Evolutionary conservation across 768 basidiomycete species (phyloP), one percentile per base, ranked within the genome.

Genomic region (Hygrophoropsis aurantiaca): DNA sequence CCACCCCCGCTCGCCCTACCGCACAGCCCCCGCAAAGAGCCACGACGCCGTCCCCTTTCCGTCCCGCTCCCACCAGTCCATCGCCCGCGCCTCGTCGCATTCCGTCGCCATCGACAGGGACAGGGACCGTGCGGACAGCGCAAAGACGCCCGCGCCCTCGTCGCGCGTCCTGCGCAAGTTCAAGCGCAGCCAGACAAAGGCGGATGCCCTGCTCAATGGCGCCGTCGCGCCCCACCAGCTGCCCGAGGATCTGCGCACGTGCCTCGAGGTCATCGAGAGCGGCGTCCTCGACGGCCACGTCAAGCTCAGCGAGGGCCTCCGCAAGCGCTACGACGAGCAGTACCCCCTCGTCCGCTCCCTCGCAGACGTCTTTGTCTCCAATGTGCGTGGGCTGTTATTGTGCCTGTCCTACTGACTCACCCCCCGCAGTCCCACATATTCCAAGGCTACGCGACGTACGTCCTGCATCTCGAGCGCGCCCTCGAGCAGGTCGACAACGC

Each of bases 331-430:
- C 53, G 93, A 95, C 46, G 92, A 97, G 56, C 94, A 97, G 55
- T 98, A 89, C 61, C 94, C 94, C 11, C 77, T 97, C 27, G 94
- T 97, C 27, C 78, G 94, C 43, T 89, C 86, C 23, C 77, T 97
- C 32, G 94, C 94, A 45, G 94, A 97, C 58, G 91, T 97, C n/a
- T 97, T 97, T 67, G 89, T 94, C 19, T 81, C 85, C 9, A 92
- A 91, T 70, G 94, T 95, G 63, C 68, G 88, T 76, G 40, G 16
- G 60, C 46, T n/a, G 42, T 51, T 20, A 40, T 11, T 18, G 5
- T 35, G 51, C 49, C 51, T 24, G 51, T 19, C 44, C 43, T 11
- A 44, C 15, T 48, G 42, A 24, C 58, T 62, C 15, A 59, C 60
- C 44, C 49, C 55, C 30, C 45, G 7, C 64, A 95, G 94, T 90